These are phyloP conservation scores for Cyberlindnera euphorbiiphila DNA, from an alignment of 805 yeast genomes.

Conservation along the genomic window DNA sequence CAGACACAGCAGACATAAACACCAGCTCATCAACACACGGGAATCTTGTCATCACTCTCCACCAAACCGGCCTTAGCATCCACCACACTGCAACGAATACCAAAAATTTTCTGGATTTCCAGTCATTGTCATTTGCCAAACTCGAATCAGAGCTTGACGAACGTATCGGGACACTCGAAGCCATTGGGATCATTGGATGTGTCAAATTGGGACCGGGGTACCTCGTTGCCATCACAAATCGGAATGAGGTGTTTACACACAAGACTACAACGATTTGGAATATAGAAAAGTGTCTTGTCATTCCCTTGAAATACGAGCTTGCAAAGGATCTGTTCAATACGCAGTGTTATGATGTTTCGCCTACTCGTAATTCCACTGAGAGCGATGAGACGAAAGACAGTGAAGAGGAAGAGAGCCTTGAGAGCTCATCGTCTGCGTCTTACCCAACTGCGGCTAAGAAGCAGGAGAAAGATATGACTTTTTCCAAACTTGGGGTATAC, in stretches of 20 bases:
- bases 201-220: constrained; percentile 28
- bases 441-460: constrained; percentile 6
- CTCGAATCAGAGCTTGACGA: neutral
- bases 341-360: neutral
- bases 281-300: constrained; percentile 18
- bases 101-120: neutral
- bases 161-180: constrained; percentile 9
- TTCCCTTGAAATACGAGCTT: constrained; percentile 24
- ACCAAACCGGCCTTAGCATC: neutral
- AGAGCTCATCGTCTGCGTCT: neutral
- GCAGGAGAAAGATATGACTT: constrained; percentile 20
- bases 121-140: neutral
- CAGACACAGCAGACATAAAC: too few relatives aligned
- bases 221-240: constrained; percentile 17
- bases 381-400: neutral
- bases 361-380: neutral
- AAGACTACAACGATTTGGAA: constrained; percentile 19
- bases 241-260: constrained; percentile 15
- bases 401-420: constrained; percentile 2
- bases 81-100: neutral
- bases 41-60: neutral
- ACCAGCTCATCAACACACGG: too few relatives aligned
- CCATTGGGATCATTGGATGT: constrained; percentile 21
- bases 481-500: constrained; percentile 27
- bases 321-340: constrained; percentile 16